phyloP scores from a whole-genome alignment of 345 rosid species.

The Clausena lansium region DNA sequence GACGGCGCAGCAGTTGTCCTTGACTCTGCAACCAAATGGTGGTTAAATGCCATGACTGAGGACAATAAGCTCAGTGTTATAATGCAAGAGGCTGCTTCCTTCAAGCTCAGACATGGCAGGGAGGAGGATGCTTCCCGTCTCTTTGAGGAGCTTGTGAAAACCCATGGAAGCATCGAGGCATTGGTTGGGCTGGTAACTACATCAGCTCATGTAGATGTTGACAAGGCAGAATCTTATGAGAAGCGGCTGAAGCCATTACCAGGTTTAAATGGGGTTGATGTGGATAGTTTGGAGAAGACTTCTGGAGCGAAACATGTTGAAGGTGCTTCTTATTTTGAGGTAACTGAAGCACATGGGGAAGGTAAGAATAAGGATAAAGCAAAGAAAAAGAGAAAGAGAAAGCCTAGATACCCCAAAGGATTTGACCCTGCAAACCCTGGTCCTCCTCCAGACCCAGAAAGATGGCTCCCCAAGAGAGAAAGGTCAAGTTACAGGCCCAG shows the following conservation, averaged over 20 bases:
- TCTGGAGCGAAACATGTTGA: constrained; percentile 83
- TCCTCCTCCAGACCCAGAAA: constrained; percentile 95
- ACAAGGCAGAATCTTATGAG: constrained; percentile 84
- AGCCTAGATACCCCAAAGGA: constrained; percentile 98
- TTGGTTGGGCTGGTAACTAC: constrained; percentile 87
- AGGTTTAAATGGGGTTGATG: constrained; percentile 68
- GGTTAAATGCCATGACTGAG: constrained; percentile 91
- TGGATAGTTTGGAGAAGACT: constrained; percentile 76
- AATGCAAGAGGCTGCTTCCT: constrained; percentile 94
- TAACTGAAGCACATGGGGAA: constrained; percentile 45
- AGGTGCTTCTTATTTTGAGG: constrained; percentile 35
- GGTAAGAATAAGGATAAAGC: constrained; percentile 69
- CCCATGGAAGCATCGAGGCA: constrained; percentile 66
- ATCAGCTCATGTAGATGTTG: constrained; percentile 70
- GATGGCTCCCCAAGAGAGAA: constrained; percentile 98
- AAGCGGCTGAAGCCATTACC: constrained; percentile 76
- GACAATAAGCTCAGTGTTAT: constrained; percentile 57
- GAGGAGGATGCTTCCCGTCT: constrained; percentile 78
- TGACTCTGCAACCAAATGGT: constrained; percentile 83
- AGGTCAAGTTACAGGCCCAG: constrained; percentile 91
- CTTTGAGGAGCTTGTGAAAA: constrained; percentile 80
- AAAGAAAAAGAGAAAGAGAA: constrained; percentile 96
- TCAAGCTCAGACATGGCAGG: constrained; percentile 82
- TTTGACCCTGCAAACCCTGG: constrained; percentile 95
- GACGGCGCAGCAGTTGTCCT: constrained; percentile 72